Evolutionary conservation across 176 grass and related monocot genomes (phyloP).

Genomic region (Aechmea fasciata): DNA sequence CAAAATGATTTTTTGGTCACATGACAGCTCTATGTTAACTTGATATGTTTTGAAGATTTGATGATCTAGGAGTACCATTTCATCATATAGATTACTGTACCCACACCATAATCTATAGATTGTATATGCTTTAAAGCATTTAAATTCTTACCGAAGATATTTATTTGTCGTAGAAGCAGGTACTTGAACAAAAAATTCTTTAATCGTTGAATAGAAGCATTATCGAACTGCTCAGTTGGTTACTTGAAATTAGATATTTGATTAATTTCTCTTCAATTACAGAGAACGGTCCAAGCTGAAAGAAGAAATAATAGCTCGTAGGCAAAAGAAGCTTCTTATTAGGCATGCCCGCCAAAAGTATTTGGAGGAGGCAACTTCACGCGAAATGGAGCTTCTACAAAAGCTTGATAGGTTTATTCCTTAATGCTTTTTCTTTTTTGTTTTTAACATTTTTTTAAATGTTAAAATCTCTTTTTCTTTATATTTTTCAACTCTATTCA

Average conservation of each 20-base stretch:
- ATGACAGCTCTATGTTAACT: too few species aligned
- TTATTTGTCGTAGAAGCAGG: too few species aligned
- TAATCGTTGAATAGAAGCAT: background rate
- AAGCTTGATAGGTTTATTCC: constrained; percentile 71
- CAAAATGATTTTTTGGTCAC: too few species aligned
- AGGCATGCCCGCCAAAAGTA: constrained; percentile 68
- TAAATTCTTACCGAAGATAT: too few species aligned
- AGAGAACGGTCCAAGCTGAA: constrained; percentile 78
- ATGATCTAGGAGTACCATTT: too few species aligned
- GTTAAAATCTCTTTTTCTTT: constrained; percentile 6
- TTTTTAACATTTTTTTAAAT: background rate
- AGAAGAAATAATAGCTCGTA: constrained; percentile 74
- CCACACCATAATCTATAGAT: too few species aligned
- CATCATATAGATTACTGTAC: too few species aligned
- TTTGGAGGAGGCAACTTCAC: constrained; percentile 62
- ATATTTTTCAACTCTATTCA: constrained; percentile 22
- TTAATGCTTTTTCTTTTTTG: background rate
- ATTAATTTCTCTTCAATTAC: constrained; percentile 13
- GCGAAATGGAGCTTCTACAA: constrained; percentile 85
- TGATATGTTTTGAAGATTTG: too few species aligned
- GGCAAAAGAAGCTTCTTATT: constrained; percentile 84
- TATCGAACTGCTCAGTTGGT: background rate
- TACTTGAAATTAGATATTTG: background rate
- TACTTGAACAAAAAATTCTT: too few species aligned
- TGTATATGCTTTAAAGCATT: too few species aligned